Conservation (phyloP, 768 basidiomycete species). For the Kwoniella sp. region DNA sequence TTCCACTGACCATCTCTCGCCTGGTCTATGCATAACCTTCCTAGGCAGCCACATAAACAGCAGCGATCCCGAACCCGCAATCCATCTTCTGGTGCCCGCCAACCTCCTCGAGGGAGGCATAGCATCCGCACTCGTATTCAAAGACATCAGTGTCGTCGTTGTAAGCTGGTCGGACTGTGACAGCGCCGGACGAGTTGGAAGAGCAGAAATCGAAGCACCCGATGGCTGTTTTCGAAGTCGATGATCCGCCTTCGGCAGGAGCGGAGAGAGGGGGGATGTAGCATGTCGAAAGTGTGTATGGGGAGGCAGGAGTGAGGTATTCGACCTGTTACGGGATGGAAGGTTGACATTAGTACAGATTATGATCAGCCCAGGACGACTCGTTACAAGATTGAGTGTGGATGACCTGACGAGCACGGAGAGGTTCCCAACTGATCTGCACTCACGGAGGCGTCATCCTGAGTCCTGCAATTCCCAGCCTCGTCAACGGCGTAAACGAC, state of each 20-base stretch:
- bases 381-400: too few relatives aligned
- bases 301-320: constrained; percentile 8
- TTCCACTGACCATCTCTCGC: too few relatives aligned
- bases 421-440: too few relatives aligned
- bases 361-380: too few relatives aligned
- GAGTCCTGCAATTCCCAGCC: constrained; percentile 12
- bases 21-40: neutral
- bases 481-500: constrained; percentile 18
- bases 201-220: constrained; percentile 9
- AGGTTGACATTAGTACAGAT: neutral
- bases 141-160: constrained; percentile 4
- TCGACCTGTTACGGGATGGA: constrained; percentile 13
- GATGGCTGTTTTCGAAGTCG: neutral
- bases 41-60: constrained; percentile 2
- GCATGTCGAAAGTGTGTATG: constrained; percentile 11
- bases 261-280: constrained; percentile 11
- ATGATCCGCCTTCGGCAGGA: neutral
- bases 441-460: constrained; percentile 22
- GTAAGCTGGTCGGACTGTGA: constrained; percentile 11
- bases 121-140: constrained; percentile 19
- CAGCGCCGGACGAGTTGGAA: neutral
- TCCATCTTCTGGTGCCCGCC: constrained; percentile 6
- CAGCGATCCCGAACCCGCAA: constrained; percentile 17
- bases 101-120: neutral
- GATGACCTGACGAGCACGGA: neutral